phyloP scores from a whole-genome alignment of 2,329 filamentous ascomycete genomes.

The Fonsecaea monophora region DNA sequence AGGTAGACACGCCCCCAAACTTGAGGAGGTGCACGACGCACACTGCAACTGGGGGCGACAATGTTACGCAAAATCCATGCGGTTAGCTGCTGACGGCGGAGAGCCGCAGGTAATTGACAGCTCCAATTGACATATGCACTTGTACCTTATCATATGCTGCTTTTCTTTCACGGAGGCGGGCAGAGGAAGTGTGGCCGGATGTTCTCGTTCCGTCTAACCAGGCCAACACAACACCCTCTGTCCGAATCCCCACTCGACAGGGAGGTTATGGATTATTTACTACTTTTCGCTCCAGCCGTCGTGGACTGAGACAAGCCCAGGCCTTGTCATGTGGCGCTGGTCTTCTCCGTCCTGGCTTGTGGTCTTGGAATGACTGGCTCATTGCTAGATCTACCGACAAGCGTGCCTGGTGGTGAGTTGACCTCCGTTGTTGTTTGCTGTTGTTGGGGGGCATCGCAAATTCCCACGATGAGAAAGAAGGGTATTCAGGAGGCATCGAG shows the following conservation, averaged over 20 bases:
- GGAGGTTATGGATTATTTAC: not conserved
- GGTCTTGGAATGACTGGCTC: not conserved
- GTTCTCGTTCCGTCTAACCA: not conserved
- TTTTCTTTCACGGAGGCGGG: not conserved
- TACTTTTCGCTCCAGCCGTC: not conserved
- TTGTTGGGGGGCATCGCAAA: not conserved
- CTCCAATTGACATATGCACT: slow-evolving; percentile 4
- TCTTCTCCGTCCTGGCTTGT: not conserved
- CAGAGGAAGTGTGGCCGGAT: not conserved
- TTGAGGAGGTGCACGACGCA: not conserved
- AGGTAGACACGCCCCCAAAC: not conserved
- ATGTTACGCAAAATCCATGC: slow-evolving; percentile 8
- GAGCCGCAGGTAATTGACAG: slow-evolving; percentile 17
- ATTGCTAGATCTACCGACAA: not conserved
- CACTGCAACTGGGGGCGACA: not conserved
- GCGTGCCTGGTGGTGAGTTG: not conserved
- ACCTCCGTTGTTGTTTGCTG: not conserved
- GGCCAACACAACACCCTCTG: not conserved
- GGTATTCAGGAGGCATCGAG: not conserved
- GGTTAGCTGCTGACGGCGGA: slow-evolving; percentile 19
- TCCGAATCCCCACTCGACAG: not conserved
- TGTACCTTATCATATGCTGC: not conserved
- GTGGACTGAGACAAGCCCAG: slow-evolving; percentile 1
- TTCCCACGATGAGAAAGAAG: not conserved
- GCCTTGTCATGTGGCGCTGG: not conserved